Conservation (phyloP, 1,284 basidiomycete genomes). For the Tausonia pullulans region DNA sequence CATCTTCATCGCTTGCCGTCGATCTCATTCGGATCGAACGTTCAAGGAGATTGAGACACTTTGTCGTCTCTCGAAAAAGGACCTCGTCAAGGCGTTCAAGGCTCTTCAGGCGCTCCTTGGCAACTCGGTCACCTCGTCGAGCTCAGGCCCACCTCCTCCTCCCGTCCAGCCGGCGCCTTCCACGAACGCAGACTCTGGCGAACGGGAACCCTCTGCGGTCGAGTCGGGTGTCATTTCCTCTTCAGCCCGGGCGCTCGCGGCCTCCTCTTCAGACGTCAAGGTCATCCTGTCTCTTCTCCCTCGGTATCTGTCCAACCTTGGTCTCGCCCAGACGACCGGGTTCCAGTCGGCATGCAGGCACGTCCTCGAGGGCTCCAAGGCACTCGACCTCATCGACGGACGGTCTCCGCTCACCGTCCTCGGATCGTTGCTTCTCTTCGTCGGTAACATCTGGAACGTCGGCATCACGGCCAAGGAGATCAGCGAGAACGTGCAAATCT, state of each 20-base stretch:
- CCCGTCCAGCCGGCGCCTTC: background rate
- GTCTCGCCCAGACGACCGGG: background rate
- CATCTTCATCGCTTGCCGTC: conserved; percentile 94
- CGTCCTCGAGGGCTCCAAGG: conserved; percentile 31
- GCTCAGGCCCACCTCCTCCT: background rate
- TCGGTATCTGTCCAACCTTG: conserved; percentile 18
- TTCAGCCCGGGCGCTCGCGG: background rate
- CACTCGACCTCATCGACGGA: conserved; percentile 36
- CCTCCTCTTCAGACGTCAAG: conserved; percentile 5
- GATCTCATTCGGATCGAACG: conserved; percentile 83
- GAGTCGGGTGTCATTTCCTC: background rate
- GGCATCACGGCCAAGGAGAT: conserved; percentile 34
- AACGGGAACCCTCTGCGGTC: background rate
- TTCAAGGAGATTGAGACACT: conserved; percentile 93
- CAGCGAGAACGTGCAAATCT: conserved; percentile 35
- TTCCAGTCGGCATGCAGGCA: conserved; percentile 33
- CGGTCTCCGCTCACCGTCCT: conserved; percentile 39
- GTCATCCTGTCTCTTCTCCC: conserved; percentile 16
- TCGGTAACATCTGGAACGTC: conserved; percentile 30
- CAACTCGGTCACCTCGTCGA: conserved; percentile 2
- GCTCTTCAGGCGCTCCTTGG: conserved; percentile 42
- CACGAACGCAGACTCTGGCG: background rate
- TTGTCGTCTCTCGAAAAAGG: conserved; percentile 88
- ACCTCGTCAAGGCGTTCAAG: conserved; percentile 89
- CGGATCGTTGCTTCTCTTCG: conserved; percentile 37